Conservation (phyloP, 345 rosid species). For the Hevea brasiliensis region DNA sequence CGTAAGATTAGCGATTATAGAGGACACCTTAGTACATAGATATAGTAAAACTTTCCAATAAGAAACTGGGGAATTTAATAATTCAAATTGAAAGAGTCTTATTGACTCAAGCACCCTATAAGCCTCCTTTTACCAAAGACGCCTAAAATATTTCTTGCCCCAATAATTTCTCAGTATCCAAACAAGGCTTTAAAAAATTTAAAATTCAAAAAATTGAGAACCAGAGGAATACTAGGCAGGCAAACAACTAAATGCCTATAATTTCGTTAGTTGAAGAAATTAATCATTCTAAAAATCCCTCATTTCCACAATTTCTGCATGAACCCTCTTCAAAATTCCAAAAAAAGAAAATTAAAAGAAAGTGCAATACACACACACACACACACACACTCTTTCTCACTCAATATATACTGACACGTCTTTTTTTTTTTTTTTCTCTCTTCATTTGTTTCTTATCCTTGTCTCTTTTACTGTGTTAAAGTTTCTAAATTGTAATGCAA, state of each 20-base stretch:
- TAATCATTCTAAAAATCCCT: not conserved
- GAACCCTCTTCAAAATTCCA: not conserved
- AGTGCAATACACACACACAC: not conserved
- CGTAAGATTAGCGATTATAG: not conserved
- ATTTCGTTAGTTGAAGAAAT: not conserved
- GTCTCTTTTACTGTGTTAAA: not conserved
- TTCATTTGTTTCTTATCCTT: not conserved
- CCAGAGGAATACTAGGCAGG: not conserved
- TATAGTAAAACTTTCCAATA: too few relatives aligned
- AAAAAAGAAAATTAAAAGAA: too few relatives aligned
- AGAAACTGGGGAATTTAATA: too few relatives aligned
- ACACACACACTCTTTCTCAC: not conserved
- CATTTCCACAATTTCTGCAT: not conserved
- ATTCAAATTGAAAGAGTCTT: too few relatives aligned
- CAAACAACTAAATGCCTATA: constrained; percentile 1
- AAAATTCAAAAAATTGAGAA: constrained; percentile 4
- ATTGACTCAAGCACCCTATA: not conserved
- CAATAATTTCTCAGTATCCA: not conserved
- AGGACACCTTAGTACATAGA: not conserved
- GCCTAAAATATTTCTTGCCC: too few relatives aligned
- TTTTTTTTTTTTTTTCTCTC: too few relatives aligned
- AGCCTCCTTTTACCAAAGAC: not conserved
- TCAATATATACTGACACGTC: not conserved
- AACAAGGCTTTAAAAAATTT: not conserved
- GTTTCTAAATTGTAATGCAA: constrained; percentile 5